A percentile compares a stretch with the other conserved stretches of the same genome.
These are phyloP conservation scores for Trichoderma sp. DNA, from an alignment of 2,329 filamentous ascomycete genomes.

Conservation along the genomic window DNA sequence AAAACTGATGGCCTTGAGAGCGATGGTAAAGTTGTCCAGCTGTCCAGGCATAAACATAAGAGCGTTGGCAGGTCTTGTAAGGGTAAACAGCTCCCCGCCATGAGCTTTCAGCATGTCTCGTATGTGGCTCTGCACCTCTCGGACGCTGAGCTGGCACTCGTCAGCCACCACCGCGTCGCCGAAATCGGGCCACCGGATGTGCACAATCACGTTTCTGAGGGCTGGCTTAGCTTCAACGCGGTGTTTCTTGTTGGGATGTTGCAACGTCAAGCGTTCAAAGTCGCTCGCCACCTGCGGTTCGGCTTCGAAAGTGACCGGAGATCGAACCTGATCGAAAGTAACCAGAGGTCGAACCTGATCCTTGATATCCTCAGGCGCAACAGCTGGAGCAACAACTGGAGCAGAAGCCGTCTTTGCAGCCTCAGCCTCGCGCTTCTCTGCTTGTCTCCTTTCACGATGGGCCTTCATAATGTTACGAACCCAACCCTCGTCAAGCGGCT, in stretches of 20 bases:
- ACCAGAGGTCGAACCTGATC: neutral
- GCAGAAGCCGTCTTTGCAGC: neutral
- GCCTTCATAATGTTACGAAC: neutral
- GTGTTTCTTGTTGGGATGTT: neutral
- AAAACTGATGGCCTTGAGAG: slow-evolving; percentile 27
- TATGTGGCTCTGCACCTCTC: slow-evolving; percentile 24
- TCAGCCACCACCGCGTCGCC: slow-evolving; percentile 34
- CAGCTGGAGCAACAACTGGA: neutral
- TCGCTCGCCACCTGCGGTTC: neutral
- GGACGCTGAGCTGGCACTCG: slow-evolving; percentile 32
- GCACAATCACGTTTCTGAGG: slow-evolving; percentile 25
- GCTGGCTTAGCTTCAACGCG: neutral
- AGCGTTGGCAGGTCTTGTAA: neutral
- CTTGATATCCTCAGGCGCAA: neutral
- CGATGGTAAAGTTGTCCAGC: slow-evolving; percentile 12
- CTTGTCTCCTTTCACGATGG: neutral
- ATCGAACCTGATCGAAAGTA: neutral
- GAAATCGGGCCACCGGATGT: slow-evolving; percentile 30
- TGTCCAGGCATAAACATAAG: slow-evolving; percentile 6
- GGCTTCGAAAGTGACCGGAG: neutral
- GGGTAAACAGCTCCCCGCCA: slow-evolving; percentile 6
- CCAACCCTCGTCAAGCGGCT: neutral
- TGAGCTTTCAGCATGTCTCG: slow-evolving; percentile 25
- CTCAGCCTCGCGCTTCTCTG: neutral
- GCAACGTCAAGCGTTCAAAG: neutral